Conservation (phyloP, 768 basidiomycete genomes). For the Pholiota molesta region DNA sequence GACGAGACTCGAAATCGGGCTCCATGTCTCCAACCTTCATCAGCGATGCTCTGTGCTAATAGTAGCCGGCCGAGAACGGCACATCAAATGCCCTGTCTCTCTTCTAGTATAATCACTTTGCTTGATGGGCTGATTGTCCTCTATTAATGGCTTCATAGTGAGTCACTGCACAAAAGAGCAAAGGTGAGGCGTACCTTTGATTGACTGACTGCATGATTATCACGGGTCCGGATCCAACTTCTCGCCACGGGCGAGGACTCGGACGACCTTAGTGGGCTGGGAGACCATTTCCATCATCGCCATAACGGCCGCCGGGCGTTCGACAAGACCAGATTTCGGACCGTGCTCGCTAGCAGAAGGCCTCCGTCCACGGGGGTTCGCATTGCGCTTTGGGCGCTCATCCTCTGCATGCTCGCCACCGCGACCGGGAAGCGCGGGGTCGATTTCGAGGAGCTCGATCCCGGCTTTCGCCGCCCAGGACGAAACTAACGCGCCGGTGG, state of each 20-base stretch:
- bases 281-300: conserved; percentile 82
- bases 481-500: conserved; percentile 61
- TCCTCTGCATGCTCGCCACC: conserved; percentile 34
- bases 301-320: conserved; percentile 76
- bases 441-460: conserved; percentile 57
- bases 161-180: background rate
- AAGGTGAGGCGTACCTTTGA: background rate
- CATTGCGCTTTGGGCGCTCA: conserved; percentile 31
- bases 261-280: conserved; percentile 74
- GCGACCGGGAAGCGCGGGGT: conserved; percentile 42
- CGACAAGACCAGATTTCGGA: conserved; percentile 55
- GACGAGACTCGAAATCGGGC: background rate
- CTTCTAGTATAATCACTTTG: background rate
- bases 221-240: conserved; percentile 59
- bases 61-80: background rate
- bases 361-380: conserved; percentile 26
- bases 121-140: background rate
- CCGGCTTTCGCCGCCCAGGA: conserved; percentile 72
- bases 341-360: conserved; percentile 26
- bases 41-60: background rate
- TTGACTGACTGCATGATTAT: background rate
- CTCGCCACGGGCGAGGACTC: conserved; percentile 84
- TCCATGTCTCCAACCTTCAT: background rate
- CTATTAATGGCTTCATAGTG: background rate
- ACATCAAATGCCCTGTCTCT: background rate